A percentile compares a stretch with the other conserved stretches of the same genome.
Conservation (phyloP, 192 early-diverging fungal genomes). For the Podila epicladia region DNA sequence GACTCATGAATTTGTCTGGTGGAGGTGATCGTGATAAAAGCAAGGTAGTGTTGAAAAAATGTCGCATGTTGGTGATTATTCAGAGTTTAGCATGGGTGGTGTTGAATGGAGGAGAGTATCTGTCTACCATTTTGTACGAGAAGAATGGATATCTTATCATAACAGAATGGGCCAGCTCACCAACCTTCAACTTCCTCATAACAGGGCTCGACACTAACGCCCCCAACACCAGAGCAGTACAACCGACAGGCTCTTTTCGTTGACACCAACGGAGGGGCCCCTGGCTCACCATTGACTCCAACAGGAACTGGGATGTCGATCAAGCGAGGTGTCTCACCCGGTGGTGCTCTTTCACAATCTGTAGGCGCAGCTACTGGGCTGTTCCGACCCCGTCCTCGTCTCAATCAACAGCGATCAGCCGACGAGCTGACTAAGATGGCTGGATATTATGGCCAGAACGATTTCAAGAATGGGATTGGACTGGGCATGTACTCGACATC, state of each 20-base stretch:
- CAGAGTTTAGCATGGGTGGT: too few species aligned
- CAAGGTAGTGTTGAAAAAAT: background rate
- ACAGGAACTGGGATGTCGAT: background rate
- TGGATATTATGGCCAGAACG: background rate
- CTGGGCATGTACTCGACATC: background rate
- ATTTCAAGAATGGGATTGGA: background rate
- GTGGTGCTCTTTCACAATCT: slow-evolving; percentile 11
- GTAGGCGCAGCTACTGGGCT: slow-evolving; percentile 7
- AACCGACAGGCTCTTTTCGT: background rate
- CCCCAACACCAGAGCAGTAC: background rate
- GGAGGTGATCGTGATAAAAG: slow-evolving; percentile 12
- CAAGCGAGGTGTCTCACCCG: slow-evolving; percentile 18
- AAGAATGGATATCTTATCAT: too few species aligned
- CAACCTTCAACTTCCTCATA: background rate
- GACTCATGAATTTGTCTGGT: slow-evolving; percentile 45
- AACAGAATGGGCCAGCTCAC: too few species aligned
- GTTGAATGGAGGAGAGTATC: too few species aligned
- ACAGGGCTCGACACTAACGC: background rate
- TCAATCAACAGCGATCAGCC: slow-evolving; percentile 35
- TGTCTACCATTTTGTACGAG: too few species aligned
- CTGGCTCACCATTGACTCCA: background rate
- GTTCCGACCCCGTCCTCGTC: slow-evolving; percentile 19
- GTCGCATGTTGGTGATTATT: background rate
- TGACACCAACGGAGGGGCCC: background rate
- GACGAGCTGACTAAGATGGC: slow-evolving; percentile 24